Evolutionary conservation across 345 rosid genomes (phyloP).

Genomic region (Pistacia integerrima): DNA sequence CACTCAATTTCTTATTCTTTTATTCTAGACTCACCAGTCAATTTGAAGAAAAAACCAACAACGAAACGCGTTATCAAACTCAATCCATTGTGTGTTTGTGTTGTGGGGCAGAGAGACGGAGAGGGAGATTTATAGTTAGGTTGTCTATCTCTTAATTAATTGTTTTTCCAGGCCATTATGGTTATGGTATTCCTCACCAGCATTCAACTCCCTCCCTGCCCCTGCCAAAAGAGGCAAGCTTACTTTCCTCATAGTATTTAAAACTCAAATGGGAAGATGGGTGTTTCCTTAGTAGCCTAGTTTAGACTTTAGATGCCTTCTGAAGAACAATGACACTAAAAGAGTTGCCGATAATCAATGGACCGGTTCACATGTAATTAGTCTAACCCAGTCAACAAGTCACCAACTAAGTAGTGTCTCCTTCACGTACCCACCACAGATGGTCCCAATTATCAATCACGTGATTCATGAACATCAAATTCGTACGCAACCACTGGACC

Average conservation of each 20-base stretch:
- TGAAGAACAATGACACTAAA: not conserved
- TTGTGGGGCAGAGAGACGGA: not conserved
- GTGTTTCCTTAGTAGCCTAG: not conserved
- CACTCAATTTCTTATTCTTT: slow-evolving; percentile 28
- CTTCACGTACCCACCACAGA: slow-evolving; percentile 10
- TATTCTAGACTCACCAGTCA: not conserved
- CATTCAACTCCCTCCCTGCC: not conserved
- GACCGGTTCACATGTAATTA: not conserved
- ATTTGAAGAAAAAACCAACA: slow-evolving; percentile 8
- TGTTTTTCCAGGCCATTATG: not conserved
- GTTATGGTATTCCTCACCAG: not conserved
- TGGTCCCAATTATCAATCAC: slow-evolving; percentile 25
- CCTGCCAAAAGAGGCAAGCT: not conserved
- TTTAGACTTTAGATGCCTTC: not conserved
- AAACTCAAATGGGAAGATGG: not conserved
- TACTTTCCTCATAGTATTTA: not conserved
- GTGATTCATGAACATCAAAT: slow-evolving; percentile 14
- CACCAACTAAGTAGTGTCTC: slow-evolving; percentile 24
- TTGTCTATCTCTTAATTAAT: not conserved
- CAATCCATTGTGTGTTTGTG: not conserved
- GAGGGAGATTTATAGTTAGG: not conserved
- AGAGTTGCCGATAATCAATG: not conserved
- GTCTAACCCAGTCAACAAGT: not conserved
- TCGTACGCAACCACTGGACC: slow-evolving; percentile 17
- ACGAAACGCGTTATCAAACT: slow-evolving; percentile 21